Evolutionary conservation across 257 asterid genomes (phyloP).

Genomic region (Penstemon eatonii): DNA sequence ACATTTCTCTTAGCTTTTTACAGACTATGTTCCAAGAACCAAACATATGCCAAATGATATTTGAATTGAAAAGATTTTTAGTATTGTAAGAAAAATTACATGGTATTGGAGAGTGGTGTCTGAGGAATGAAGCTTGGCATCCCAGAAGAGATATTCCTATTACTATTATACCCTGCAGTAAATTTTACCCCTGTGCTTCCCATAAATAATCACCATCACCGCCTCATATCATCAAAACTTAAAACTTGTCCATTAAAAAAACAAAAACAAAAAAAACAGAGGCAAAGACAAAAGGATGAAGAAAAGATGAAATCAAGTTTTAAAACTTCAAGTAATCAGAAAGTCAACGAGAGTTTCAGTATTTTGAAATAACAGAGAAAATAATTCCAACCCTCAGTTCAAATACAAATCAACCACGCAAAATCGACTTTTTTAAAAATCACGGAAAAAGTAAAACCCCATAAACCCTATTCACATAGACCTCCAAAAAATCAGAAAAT

Average conservation of each 20-base stretch:
- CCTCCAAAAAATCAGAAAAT: slow-evolving; percentile 21
- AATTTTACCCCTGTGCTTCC: slow-evolving; percentile 42
- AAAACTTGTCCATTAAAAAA: neutral
- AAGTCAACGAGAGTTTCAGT: slow-evolving; percentile 17
- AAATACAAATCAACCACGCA: slow-evolving; percentile 45
- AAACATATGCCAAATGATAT: neutral
- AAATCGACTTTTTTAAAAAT: slow-evolving; percentile 21
- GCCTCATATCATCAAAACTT: slow-evolving; percentile 29
- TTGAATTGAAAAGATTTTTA: neutral
- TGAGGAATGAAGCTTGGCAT: slow-evolving; percentile 89
- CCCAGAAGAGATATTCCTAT: slow-evolving; percentile 44
- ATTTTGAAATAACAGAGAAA: slow-evolving; percentile 26
- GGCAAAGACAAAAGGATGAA: slow-evolving; percentile 5
- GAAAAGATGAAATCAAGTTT: slow-evolving; percentile 7
- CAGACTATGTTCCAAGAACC: too few species aligned
- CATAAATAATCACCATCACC: slow-evolving; percentile 44
- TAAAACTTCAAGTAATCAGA: slow-evolving; percentile 6
- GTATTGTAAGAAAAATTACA: slow-evolving; percentile 40
- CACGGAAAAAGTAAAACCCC: slow-evolving; percentile 26
- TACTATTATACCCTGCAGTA: slow-evolving; percentile 49
- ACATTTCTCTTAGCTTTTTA: too few species aligned
- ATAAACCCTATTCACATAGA: slow-evolving; percentile 39
- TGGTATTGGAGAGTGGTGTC: slow-evolving; percentile 54
- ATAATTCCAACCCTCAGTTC: slow-evolving; percentile 22
- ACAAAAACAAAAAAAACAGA: slow-evolving; percentile 10